Evolutionary conservation across 441 rosid genomes (phyloP), one percentile per base, ranked within the genome.

Genomic region (Mallotus japonicus): DNA sequence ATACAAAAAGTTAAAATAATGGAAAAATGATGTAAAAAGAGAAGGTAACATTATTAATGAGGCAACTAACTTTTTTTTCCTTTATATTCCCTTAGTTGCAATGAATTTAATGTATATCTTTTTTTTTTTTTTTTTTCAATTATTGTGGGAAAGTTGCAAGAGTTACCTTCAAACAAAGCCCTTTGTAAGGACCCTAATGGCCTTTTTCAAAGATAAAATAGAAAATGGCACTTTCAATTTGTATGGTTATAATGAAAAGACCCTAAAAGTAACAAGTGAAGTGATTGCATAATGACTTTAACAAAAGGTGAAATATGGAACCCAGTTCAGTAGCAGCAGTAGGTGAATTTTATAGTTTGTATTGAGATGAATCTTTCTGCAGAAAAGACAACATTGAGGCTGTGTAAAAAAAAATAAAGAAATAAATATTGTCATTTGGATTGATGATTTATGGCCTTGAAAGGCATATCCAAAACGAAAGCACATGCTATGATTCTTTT

Each of bases 111-210:
- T 44, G n/a, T 6, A 22, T 3, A 37, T 37, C 32, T 28, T 28
- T 28, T 37, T 34, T 34, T 3, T 9, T 46, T n/a, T n/a, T n/a
- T n/a, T n/a, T 54, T 62, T 22, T 56, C 54, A 67, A 73, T 66
- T 60, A 70, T 70, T 37, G 69, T 7, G 62, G 62, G 14, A 51
- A 63, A 62, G 42, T n/a, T n/a, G n/a, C n/a, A n/a, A n/a, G n/a
- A n/a, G n/a, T n/a, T n/a, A n/a, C n/a, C 61, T 56, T 32, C 50
- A 17, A 69, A 49, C 4, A 9, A 61, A 2, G 7, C 17, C 8
- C 50, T 17, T 37, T 7, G 16, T 12, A 37, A 17, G 44, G 34
- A 46, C 62, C 50, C 42, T 53, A 57, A 65, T 17, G 53, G 46
- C 32, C 28, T 62, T 13, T 72, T 13, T 72, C 55, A 22, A 14